Evolutionary conservation across 2,329 filamentous ascomycete genomes (phyloP).

Genomic region (Huntiella abstrusa): DNA sequence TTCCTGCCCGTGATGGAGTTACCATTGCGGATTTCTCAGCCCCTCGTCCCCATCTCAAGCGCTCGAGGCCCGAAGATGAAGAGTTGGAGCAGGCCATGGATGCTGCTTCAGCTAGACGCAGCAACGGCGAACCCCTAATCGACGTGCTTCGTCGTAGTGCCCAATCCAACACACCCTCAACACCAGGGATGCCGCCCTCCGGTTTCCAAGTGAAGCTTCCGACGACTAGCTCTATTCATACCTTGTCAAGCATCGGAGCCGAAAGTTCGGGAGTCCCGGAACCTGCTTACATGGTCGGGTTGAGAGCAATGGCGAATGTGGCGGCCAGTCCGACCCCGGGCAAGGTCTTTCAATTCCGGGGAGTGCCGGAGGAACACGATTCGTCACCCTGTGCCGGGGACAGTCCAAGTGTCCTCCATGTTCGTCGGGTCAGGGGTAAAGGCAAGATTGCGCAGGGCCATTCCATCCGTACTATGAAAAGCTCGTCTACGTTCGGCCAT

Average conservation of each 20-base stretch:
- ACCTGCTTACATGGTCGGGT: conserved; percentile 5
- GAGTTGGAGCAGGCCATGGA: neutral
- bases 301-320: conserved; percentile 5
- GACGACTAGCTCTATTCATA: neutral
- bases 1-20: conserved; percentile 3
- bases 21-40: conserved; percentile 1
- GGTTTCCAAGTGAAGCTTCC: neutral
- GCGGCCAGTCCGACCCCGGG: neutral
- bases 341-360: neutral
- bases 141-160: neutral
- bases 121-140: neutral
- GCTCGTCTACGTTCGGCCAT: neutral
- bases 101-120: neutral
- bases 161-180: neutral
- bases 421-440: neutral
- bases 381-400: neutral
- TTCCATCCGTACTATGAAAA: neutral
- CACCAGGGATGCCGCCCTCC: neutral
- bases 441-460: neutral
- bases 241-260: neutral
- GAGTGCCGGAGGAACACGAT: neutral
- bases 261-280: conserved; percentile 1
- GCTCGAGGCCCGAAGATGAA: neutral
- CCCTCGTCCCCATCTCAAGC: neutral
- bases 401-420: neutral